Evolutionary conservation across 208 protist genomes (phyloP).

Genomic region (Leishmania aethiopica): DNA sequence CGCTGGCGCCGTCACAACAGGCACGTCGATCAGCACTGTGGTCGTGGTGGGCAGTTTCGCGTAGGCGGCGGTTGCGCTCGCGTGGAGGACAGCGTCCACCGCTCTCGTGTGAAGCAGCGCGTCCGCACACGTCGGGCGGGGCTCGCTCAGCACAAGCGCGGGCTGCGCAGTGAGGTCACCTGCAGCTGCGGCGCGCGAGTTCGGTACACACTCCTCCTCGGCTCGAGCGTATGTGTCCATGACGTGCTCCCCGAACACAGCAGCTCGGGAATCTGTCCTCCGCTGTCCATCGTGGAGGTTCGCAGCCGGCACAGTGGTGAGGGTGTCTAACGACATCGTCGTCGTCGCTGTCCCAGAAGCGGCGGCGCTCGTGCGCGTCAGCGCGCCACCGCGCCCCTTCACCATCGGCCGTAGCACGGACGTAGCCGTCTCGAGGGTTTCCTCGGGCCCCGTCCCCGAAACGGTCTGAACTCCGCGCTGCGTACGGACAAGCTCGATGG

Average conservation of each 20-base stretch:
- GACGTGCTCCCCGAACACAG: background rate
- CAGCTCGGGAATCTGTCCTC: background rate
- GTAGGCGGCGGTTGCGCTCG: background rate
- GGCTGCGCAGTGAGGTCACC: background rate
- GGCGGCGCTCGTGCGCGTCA: background rate
- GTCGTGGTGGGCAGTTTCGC: background rate
- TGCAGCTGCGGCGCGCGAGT: background rate
- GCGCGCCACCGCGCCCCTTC: background rate
- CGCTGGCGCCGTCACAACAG: background rate
- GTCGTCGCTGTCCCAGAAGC: background rate
- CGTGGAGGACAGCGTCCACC: background rate
- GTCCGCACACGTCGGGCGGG: background rate
- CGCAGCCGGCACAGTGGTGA: background rate
- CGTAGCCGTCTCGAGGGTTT: conserved; percentile 15
- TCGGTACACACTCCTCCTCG: background rate
- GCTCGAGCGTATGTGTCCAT: conserved; percentile 6
- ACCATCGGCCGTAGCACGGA: conserved; percentile 26
- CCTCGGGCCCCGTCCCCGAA: background rate
- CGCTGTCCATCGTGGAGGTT: background rate
- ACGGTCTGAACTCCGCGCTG: background rate
- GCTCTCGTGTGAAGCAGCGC: conserved; percentile 6
- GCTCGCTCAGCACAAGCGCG: background rate
- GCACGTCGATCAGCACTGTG: background rate
- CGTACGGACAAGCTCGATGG: conserved; percentile 3
- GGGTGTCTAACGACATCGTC: background rate